These are phyloP conservation scores for Pyrenochaeta sp. DNA, from an alignment of 2,329 filamentous ascomycete species.

Conservation along the genomic window DNA sequence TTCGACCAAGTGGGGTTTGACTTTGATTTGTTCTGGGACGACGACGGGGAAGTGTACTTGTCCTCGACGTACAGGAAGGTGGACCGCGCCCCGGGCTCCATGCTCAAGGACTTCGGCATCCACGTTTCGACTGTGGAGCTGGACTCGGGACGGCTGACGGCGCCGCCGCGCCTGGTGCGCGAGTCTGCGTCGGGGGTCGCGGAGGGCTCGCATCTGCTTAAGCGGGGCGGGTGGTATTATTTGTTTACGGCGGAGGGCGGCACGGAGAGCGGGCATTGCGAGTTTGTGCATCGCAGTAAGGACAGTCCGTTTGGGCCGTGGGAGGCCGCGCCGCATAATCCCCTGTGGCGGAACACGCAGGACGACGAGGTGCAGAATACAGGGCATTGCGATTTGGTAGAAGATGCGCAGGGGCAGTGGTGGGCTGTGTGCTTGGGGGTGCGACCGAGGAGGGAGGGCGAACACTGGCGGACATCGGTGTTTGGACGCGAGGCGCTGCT, in stretches of 20 bases:
- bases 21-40: conserved; percentile 59
- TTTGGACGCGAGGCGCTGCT: conserved; percentile 60
- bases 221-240: conserved; percentile 33
- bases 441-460: conserved; percentile 15
- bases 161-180: conserved; percentile 32
- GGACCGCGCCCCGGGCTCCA: conserved; percentile 22
- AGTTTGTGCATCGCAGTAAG: conserved; percentile 63
- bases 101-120: conserved; percentile 38
- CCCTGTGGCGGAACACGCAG: conserved; percentile 45
- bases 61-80: conserved; percentile 23
- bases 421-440: conserved; percentile 48
- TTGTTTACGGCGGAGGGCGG: conserved; percentile 42
- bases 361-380: conserved; percentile 43
- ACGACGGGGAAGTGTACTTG: conserved; percentile 60
- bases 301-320: conserved; percentile 47
- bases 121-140: conserved; percentile 40
- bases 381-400: conserved; percentile 35
- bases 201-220: conserved; percentile 48
- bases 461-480: conserved; percentile 9
- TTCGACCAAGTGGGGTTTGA: conserved; percentile 35
- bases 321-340: conserved; percentile 42
- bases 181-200: conserved; percentile 31
- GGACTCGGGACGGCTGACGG: conserved; percentile 30
- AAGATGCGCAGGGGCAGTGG: conserved; percentile 30
- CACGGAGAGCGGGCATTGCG: conserved; percentile 45